Base-by-base conservation (phyloP, 116 monocot species). In the Zostera marina region DNA sequence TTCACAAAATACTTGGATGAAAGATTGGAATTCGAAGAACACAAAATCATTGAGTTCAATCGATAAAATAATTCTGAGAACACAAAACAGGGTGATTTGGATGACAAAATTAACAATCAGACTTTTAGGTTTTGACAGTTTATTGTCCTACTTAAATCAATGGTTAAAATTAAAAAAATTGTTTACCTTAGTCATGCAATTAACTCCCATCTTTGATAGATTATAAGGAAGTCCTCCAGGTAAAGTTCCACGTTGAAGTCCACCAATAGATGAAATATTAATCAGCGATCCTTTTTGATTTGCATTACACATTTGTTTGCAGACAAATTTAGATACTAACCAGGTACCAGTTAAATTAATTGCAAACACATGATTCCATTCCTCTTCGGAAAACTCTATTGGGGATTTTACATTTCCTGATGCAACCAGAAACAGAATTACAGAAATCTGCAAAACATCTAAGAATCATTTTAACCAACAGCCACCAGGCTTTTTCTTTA, bases 301-400 rank as follows among this genome's bases (percentile, higher is more conserved):
- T n/a, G 63, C 63, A 41, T 54, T 67, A 24, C 67, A 0, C 76
- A 76, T 76, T 14, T 22, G 53, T 40, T 52, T 71, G 51, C 68
- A 58, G 0, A 68, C 48, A 55, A 51, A 62, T 54, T 71, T 76
- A 1, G 76, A 62, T 12, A 76, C 71, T 12, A 76, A 8, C 76
- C 67, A 76, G 2, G 67, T 19, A 25, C 76, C 76, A 13, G 63
- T 68, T 26, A 72, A 26, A 54, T 72, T 77, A 13, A 59, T 77
- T 14, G 67, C 51, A 3, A 68, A 23, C 4, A 64, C 60, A 12
- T 38, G n/a, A 26, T 57, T 44, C 76, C 76, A 77, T 62, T 77
- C 72, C 22, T 67, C 70, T 32, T 64, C 68, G 26, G 63, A 20
- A 45, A 63, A 16, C 20, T 77, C 72, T 40, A 72, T n/a, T 38